Evolutionary conservation across 352 stramenopile species (phyloP).

Genomic region (Globisporangium irregulare): DNA sequence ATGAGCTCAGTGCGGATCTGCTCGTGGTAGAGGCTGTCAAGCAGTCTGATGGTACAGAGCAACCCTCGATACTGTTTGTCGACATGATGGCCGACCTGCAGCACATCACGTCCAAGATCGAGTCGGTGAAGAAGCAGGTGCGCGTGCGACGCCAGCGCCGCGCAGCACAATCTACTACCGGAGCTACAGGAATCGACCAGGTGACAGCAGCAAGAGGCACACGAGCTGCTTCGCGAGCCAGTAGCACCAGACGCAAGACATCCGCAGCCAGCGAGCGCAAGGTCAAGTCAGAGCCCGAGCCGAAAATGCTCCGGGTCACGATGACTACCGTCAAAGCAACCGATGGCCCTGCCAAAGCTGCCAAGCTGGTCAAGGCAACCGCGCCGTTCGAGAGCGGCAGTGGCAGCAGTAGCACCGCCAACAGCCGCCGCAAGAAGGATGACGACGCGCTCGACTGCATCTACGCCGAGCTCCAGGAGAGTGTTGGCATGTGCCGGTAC

Average conservation of each 20-base stretch:
- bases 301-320: not conserved
- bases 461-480: conserved; percentile 17
- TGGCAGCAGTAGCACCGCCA: not conserved
- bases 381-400: not conserved
- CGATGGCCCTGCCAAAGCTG: not conserved
- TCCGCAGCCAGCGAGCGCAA: no score
- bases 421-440: conserved; percentile 11
- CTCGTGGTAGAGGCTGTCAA: not conserved
- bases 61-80: not conserved
- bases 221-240: not conserved
- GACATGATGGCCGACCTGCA: conserved; percentile 11
- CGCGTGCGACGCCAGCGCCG: conserved; percentile 5
- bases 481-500: conserved; percentile 19
- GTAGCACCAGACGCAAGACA: no score
- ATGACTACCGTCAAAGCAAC: no score
- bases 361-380: not conserved
- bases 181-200: not conserved
- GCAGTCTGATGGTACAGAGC: not conserved
- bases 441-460: conserved; percentile 13
- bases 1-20: not conserved
- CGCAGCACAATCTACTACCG: not conserved
- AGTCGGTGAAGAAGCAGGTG: conserved; percentile 10
- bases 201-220: not conserved
- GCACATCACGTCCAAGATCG: conserved; percentile 10
- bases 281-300: no score